A percentile compares a stretch with the other conserved stretches of the same genome.
phyloP scores from a whole-genome alignment of 371 early-diverging fungal genomes.

The Zychaea mexicana region DNA sequence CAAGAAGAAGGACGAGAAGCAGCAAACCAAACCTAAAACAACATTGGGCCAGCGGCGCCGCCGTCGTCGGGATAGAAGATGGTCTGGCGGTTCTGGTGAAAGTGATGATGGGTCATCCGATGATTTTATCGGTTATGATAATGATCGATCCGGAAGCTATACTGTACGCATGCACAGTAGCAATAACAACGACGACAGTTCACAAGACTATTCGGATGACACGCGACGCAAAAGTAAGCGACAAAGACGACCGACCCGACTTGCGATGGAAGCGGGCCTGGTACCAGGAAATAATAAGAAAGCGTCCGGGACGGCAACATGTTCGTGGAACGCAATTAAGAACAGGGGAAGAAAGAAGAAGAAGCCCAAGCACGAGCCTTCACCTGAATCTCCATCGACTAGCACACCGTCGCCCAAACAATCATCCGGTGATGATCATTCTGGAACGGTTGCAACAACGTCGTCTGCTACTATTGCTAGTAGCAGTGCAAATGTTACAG shows the following conservation, averaged over 20 bases:
- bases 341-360: neutral
- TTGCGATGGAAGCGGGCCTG: slow-evolving; percentile 20
- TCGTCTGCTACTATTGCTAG: neutral
- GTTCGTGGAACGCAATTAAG: slow-evolving; percentile 5
- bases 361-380: neutral
- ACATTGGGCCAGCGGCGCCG: slow-evolving; percentile 20
- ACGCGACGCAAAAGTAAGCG: slow-evolving; percentile 21
- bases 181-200: slow-evolving; percentile 7
- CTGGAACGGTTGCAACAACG: neutral
- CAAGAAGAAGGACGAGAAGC: slow-evolving; percentile 22
- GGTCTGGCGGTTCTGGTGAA: slow-evolving; percentile 39
- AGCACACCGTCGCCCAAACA: neutral
- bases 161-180: slow-evolving; percentile 41
- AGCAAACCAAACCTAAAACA: slow-evolving; percentile 25
- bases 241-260: slow-evolving; percentile 24
- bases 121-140: slow-evolving; percentile 45
- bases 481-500: no score
- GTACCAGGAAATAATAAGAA: slow-evolving; percentile 7
- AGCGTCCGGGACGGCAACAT: no score
- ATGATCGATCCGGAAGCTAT: slow-evolving; percentile 66
- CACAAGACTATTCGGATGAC: neutral
- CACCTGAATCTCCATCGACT: neutral
- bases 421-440: neutral
- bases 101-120: slow-evolving; percentile 51
- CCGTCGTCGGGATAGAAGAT: slow-evolving; percentile 30